Evolutionary conservation across 139 green algal species (phyloP).

Genomic region (Yamagishiella unicocca): DNA sequence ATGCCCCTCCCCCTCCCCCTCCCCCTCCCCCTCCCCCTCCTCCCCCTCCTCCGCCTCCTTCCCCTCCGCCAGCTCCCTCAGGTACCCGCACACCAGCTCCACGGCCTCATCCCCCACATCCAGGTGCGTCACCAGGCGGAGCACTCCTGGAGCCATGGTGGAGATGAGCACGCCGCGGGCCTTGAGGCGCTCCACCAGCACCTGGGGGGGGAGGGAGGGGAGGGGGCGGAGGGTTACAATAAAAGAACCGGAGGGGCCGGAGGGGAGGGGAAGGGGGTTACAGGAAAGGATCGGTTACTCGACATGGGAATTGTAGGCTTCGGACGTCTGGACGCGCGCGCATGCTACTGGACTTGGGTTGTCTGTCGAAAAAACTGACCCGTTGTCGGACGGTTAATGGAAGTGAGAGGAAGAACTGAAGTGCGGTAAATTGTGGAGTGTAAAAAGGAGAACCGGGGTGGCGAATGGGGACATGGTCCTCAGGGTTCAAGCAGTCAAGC

Average conservation of each 20-base stretch:
- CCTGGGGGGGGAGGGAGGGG: background rate
- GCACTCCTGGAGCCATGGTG: constrained; percentile 36
- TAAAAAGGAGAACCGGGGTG: too few species aligned
- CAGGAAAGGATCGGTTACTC: too few species aligned
- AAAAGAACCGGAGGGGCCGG: too few species aligned
- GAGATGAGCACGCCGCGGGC: constrained; percentile 40
- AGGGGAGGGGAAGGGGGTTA: too few species aligned
- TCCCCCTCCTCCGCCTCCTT: background rate
- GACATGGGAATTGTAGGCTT: too few species aligned
- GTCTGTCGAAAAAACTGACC: background rate
- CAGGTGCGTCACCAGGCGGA: constrained; percentile 57
- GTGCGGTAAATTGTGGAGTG: background rate
- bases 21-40: background rate
- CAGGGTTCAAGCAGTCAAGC: background rate
- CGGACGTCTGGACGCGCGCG: too few species aligned
- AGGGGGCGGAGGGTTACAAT: too few species aligned
- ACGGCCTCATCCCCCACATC: constrained; percentile 34
- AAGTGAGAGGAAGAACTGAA: background rate
- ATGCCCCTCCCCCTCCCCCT: background rate
- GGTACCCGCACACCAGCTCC: background rate
- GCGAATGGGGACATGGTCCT: too few species aligned
- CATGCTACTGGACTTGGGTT: background rate
- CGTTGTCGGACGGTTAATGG: background rate
- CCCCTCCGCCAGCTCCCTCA: background rate
- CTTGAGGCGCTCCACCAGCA: background rate